phyloP scores from a whole-genome alignment of 1,284 basidiomycete species.

The Phaffia rhodozyma region DNA sequence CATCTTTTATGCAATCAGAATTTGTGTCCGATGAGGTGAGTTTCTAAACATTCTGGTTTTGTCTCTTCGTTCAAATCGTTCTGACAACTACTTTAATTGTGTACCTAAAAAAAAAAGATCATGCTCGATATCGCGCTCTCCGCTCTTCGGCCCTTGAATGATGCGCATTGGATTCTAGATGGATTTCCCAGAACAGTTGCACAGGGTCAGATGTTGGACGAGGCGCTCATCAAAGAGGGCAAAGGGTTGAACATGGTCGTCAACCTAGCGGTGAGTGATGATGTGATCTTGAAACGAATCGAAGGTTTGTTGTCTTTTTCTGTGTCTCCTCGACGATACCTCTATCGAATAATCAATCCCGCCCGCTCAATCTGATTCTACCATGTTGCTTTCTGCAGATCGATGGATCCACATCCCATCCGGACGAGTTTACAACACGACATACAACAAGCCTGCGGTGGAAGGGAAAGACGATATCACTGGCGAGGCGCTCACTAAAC shows the following conservation, averaged over 20 bases:
- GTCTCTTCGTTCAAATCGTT: neutral
- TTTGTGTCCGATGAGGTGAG: conserved; percentile 13
- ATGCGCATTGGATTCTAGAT: conserved; percentile 82
- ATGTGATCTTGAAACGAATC: conserved; percentile 79
- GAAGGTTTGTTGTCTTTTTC: conserved; percentile 38
- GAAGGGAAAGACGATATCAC: conserved; percentile 83
- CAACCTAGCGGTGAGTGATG: conserved; percentile 82
- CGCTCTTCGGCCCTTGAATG: conserved; percentile 2
- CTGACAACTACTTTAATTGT: neutral
- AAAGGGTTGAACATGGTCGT: conserved; percentile 64
- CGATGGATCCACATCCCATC: conserved; percentile 89
- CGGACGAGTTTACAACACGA: conserved; percentile 85
- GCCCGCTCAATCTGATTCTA: neutral
- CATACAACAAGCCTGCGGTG: conserved; percentile 78
- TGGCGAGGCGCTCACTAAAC: conserved; percentile 74
- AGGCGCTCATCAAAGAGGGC: conserved; percentile 31
- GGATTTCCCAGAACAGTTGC: conserved; percentile 88
- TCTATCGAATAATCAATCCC: neutral
- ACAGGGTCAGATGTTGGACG: conserved; percentile 75
- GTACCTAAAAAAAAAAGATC: neutral
- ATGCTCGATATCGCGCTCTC: conserved; percentile 13
- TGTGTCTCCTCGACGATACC: neutral
- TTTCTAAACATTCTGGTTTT: neutral
- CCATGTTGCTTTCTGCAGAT: conserved; percentile 37
- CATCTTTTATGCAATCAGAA: neutral